These are phyloP conservation scores for Fusarium protoensiforme DNA, from an alignment of 2,329 filamentous ascomycete species.

Conservation along the genomic window DNA sequence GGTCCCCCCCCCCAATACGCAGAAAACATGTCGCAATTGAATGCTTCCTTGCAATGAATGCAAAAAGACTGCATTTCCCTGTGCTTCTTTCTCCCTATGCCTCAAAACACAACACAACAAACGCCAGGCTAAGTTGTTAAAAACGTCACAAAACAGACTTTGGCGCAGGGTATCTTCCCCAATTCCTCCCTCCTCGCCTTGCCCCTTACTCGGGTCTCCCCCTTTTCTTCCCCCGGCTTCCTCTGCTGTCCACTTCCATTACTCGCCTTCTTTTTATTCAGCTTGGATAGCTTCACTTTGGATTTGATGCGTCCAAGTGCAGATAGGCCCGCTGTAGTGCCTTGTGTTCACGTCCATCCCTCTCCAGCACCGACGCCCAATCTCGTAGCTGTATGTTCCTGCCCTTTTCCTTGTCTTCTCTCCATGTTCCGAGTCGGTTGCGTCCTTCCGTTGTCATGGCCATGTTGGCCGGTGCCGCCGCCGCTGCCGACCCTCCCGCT, in stretches of 20 bases:
- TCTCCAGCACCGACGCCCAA: slow-evolving; percentile 81
- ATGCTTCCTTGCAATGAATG: slow-evolving; percentile 19
- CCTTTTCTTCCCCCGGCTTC: not conserved
- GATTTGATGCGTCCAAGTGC: slow-evolving; percentile 61
- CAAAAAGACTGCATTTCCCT: slow-evolving; percentile 33
- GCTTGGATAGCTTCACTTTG: slow-evolving; percentile 46
- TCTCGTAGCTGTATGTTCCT: slow-evolving; percentile 86
- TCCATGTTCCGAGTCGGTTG: slow-evolving; percentile 77
- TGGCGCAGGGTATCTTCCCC: slow-evolving; percentile 47
- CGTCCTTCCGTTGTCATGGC: slow-evolving; percentile 67
- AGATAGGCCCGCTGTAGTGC: slow-evolving; percentile 70
- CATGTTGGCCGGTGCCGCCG: slow-evolving; percentile 46
- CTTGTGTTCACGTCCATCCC: slow-evolving; percentile 75
- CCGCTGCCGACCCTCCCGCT: slow-evolving; percentile 44
- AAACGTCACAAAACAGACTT: slow-evolving; percentile 45
- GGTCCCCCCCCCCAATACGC: slow-evolving; percentile 4
- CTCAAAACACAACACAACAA: slow-evolving; percentile 33
- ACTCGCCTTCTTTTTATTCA: slow-evolving; percentile 26
- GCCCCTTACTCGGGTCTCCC: not conserved
- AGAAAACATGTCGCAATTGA: slow-evolving; percentile 5
- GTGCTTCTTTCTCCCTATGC: slow-evolving; percentile 28
- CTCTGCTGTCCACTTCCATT: slow-evolving; percentile 19
- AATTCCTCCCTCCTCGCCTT: slow-evolving; percentile 25
- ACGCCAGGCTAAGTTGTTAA: slow-evolving; percentile 50
- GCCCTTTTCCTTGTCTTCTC: slow-evolving; percentile 82